phyloP scores from a whole-genome alignment of 805 yeast genomes.

The Candida pini region DNA sequence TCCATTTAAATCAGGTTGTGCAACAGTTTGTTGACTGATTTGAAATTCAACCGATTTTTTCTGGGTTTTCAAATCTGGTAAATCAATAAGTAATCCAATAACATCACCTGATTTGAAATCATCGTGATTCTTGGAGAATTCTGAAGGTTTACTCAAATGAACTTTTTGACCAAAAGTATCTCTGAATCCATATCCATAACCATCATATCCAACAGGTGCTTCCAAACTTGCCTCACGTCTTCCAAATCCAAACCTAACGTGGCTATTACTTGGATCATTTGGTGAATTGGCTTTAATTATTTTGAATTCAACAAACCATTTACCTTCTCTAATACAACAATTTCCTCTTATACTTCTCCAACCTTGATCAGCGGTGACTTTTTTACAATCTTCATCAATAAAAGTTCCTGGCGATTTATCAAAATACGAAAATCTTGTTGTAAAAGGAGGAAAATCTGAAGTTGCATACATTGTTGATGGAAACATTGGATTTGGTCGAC shows the following conservation, averaged over 20 bases:
- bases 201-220: constrained; percentile 95
- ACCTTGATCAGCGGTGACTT: constrained; percentile 60
- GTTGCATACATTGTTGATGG: constrained; percentile 57
- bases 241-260: constrained; percentile 79
- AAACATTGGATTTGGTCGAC: constrained; percentile 64
- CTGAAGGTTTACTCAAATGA: constrained; percentile 64
- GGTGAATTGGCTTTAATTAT: constrained; percentile 29
- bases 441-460: constrained; percentile 67
- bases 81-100: constrained; percentile 66
- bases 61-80: constrained; percentile 55
- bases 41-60: constrained; percentile 34
- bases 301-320: constrained; percentile 72
- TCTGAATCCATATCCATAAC: constrained; percentile 86
- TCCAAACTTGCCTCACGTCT: constrained; percentile 85
- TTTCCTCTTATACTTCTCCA: constrained; percentile 79
- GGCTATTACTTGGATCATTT: constrained; percentile 19
- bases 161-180: constrained; percentile 72
- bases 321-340: constrained; percentile 72
- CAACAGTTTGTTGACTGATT: constrained; percentile 23
- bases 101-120: constrained; percentile 68
- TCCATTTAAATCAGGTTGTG: constrained; percentile 12
- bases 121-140: constrained; percentile 45
- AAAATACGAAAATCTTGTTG: constrained; percentile 52
- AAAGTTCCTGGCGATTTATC: constrained; percentile 63
- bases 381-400: constrained; percentile 31